Evolutionary conservation across 1,139 yeast species (phyloP).

Genomic region (Debaryomycetaceae sp.): DNA sequence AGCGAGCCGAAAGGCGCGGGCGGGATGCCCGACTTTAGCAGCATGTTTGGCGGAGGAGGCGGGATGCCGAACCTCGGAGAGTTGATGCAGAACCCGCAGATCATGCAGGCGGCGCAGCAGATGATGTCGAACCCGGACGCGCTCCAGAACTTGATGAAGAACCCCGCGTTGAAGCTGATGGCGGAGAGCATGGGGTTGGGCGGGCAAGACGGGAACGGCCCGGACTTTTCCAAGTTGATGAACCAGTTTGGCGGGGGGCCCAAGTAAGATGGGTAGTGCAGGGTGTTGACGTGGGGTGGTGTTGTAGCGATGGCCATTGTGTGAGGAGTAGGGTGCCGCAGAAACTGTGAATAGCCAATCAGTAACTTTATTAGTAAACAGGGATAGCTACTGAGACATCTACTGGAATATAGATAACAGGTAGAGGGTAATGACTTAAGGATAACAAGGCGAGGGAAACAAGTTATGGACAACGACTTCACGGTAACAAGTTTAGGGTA

Average conservation of each 20-base stretch:
- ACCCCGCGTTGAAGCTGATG: conserved; percentile 73
- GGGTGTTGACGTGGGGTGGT: no score
- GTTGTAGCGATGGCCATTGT: no score
- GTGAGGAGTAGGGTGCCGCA: no score
- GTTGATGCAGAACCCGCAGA: conserved; percentile 78
- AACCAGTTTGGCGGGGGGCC: conserved; percentile 64
- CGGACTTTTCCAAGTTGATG: conserved; percentile 61
- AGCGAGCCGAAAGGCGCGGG: conserved; percentile 45
- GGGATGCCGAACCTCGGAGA: conserved; percentile 47
- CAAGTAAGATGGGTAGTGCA: no score
- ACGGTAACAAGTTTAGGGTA: no score
- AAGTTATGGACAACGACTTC: no score
- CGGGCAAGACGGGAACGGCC: conserved; percentile 35
- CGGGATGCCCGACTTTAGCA: conserved; percentile 63
- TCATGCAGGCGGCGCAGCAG: conserved; percentile 87
- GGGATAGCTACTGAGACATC: no score
- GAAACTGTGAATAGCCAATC: no score
- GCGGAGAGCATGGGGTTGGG: conserved; percentile 61
- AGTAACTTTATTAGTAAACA: no score
- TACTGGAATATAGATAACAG: no score
- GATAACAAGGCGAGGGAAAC: no score
- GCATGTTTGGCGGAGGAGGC: conserved; percentile 57
- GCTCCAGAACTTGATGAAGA: conserved; percentile 63
- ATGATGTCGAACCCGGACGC: conserved; percentile 89
- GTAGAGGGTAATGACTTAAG: no score